phyloP scores from a whole-genome alignment of 73 alveolate species.

The Tetrahymena thermophila region DNA sequence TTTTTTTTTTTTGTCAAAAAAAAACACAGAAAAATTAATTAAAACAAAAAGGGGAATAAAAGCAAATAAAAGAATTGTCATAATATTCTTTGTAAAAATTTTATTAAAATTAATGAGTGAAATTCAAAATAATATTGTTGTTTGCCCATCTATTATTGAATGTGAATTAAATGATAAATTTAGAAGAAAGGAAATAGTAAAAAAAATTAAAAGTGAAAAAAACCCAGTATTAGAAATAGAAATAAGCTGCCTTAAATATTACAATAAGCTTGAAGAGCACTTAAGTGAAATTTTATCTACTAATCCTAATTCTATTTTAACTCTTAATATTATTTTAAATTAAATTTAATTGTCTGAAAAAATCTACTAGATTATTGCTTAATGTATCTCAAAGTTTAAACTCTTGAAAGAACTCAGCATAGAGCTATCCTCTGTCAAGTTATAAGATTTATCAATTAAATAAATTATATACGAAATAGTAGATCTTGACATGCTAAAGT shows the following conservation, averaged over 20 bases:
- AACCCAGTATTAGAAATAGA: background rate
- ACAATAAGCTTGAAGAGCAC: background rate
- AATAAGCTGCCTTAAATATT: background rate
- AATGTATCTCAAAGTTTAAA: background rate
- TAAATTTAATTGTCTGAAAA: background rate
- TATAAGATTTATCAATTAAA: background rate
- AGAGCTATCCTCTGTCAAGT: background rate
- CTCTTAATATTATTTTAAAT: background rate
- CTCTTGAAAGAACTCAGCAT: background rate
- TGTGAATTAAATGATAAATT: background rate
- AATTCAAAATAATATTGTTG: background rate
- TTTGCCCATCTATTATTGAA: background rate
- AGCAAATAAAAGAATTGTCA: background rate
- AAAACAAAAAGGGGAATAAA: background rate
- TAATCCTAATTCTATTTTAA: background rate
- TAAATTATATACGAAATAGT: background rate
- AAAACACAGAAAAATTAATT: background rate
- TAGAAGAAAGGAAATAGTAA: background rate
- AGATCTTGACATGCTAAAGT: background rate
- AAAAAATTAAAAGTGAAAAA: background rate
- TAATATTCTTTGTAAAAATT: background rate
- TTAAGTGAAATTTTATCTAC: background rate
- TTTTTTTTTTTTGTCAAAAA: background rate
- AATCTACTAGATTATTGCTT: background rate
- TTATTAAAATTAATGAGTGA: background rate